Base-by-base conservation (phyloP, 2,329 filamentous ascomycete species). In the Calonectria leucothoes region DNA sequence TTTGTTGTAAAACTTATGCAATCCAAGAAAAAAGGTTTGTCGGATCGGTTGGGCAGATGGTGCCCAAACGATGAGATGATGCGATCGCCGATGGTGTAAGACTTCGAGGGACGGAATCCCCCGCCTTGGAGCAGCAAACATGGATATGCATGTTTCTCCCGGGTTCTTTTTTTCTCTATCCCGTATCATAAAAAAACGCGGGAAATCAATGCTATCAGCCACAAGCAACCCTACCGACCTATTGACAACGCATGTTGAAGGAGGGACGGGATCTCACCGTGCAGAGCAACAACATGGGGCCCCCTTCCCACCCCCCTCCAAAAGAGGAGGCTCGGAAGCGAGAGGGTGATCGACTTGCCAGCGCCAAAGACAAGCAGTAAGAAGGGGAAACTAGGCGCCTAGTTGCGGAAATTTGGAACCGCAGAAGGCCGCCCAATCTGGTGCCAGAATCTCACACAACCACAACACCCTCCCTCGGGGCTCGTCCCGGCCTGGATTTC, bases 301-400 rank as follows among this genome's bases (percentile, higher is more conserved):
- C 35, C 55, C 33, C 42, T 15, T 52, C 23, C 27, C 25, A 17
- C 35, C 20, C 37, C 67, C 59, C 25, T 20, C n/a, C n/a, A n/a
- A 45, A 72, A 49, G 57, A 48, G 49, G 70, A 45, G n/a, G 39
- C 48, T 68, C 39, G 51, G 63, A 66, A 42, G 37, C 61, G 61
- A 66, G 23, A 37, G 8, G 69, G 61, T 71, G 29, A 52, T 33
- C 51, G 25, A 25, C 39, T 55, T 66, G 67, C 52, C 23, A 63
- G 11, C 51, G 15, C 33, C 6, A 23, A 45, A 23, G 25, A 35
- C 33, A 31, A 57, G 25, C n/a, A 37, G 29, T 6, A 37, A 17
- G 29, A 29, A n/a, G n/a, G 37, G 48, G 55, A 29, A 59, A 61
- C 23, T n/a, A 35, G 29, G 29, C 35, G 45, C 8, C 27, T 31